Percentiles rank a stretch among this genome's conserved stretches.
phyloP scores from a whole-genome alignment of 441 rosid genomes.

The Arabidopsis lyrata region DNA sequence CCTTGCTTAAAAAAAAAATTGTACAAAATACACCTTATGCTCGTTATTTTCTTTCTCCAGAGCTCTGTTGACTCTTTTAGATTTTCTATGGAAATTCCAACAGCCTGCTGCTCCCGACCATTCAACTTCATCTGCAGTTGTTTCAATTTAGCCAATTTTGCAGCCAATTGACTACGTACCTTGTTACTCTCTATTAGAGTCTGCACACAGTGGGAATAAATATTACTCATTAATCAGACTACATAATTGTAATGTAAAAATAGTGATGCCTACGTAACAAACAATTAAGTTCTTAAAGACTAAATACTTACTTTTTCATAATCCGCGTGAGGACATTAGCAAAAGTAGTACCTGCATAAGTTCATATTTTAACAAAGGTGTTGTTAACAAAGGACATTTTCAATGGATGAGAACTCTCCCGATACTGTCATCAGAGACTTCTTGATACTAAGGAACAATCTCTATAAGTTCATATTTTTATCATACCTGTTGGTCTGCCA shows the following conservation, averaged over 20 bases:
- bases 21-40: slow-evolving; percentile 57
- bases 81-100: slow-evolving; percentile 51
- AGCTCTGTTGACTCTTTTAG: slow-evolving; percentile 58
- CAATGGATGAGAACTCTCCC: too few relatives aligned
- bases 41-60: slow-evolving; percentile 73
- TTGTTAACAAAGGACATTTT: too few relatives aligned
- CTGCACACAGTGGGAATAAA: slow-evolving; percentile 52
- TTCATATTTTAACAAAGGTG: too few relatives aligned
- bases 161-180: slow-evolving; percentile 66
- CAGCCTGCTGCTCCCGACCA: slow-evolving; percentile 55
- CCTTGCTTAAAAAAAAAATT: slow-evolving; percentile 20
- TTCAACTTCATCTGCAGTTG: slow-evolving; percentile 65
- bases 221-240: slow-evolving; percentile 16
- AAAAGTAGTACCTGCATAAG: too few relatives aligned
- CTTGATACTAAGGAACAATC: too few relatives aligned
- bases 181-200: slow-evolving; percentile 58
- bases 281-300: slow-evolving; percentile 15
- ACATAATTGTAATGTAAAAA: neutral
- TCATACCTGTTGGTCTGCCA: too few relatives aligned
- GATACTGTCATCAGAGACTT: too few relatives aligned
- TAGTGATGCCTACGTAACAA: neutral
- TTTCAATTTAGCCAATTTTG: slow-evolving; percentile 66
- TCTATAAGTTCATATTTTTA: too few relatives aligned
- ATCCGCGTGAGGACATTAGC: too few relatives aligned
- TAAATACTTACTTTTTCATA: slow-evolving; percentile 63